Percentiles rank a stretch among this genome's conserved stretches.
Conservation (phyloP, 331 rosid genomes). For the Spiraea crenata region DNA sequence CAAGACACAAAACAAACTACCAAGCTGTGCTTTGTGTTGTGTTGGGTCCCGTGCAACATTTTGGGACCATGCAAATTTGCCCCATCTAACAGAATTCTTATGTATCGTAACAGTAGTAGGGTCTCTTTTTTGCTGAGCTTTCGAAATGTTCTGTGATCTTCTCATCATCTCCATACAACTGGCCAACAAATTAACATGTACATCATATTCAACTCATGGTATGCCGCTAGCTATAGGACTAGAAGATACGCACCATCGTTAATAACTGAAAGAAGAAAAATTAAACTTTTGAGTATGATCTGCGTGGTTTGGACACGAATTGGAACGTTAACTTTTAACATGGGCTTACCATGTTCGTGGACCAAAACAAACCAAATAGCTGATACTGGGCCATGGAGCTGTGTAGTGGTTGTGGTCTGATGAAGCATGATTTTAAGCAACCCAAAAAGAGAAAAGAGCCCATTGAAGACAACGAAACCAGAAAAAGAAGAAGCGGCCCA, state of each 20-base stretch:
- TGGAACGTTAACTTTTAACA: too few relatives aligned
- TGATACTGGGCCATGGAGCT: too few relatives aligned
- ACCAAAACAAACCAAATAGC: too few relatives aligned
- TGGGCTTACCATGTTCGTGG: too few relatives aligned
- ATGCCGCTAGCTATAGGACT: neutral
- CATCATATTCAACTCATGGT: conserved; percentile 11
- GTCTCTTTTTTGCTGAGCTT: neutral
- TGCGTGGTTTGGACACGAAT: too few relatives aligned
- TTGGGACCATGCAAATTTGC: conserved; percentile 2
- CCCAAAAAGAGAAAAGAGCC: too few relatives aligned
- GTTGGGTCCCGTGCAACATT: conserved; percentile 4
- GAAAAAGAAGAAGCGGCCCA: too few relatives aligned
- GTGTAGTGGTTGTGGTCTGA: too few relatives aligned
- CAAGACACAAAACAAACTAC: neutral
- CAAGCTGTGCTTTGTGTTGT: too few relatives aligned
- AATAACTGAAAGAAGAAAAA: neutral
- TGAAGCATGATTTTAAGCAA: too few relatives aligned
- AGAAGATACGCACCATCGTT: neutral
- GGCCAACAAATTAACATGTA: neutral
- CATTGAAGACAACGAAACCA: too few relatives aligned
- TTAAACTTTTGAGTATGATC: neutral
- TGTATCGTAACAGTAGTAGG: neutral
- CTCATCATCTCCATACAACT: neutral
- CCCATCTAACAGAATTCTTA: neutral
- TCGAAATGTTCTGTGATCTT: neutral